phyloP scores from a whole-genome alignment of 768 basidiomycete species.

The Boletus sensibilis region DNA sequence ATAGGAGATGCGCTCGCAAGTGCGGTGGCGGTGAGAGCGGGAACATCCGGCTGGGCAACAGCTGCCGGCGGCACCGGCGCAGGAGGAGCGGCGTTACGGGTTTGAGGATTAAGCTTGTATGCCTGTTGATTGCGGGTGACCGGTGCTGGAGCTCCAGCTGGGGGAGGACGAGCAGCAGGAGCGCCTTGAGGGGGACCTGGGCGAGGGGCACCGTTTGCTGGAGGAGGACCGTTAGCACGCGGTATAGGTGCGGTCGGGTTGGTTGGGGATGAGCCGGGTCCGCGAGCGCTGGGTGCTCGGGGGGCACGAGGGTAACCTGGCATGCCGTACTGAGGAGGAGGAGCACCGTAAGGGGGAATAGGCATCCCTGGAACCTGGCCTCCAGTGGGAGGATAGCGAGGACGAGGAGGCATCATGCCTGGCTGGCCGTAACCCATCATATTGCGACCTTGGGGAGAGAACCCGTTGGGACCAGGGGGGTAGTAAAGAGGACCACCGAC shows the following conservation, averaged over 20 bases:
- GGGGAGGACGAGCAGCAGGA: slow-evolving; percentile 44
- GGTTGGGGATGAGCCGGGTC: slow-evolving; percentile 69
- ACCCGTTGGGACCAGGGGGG: slow-evolving; percentile 74
- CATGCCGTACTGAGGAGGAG: slow-evolving; percentile 75
- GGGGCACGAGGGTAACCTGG: slow-evolving; percentile 61
- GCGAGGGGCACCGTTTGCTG: slow-evolving; percentile 55
- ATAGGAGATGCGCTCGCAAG: slow-evolving; percentile 59
- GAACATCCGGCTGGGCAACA: slow-evolving; percentile 47
- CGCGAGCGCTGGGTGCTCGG: slow-evolving; percentile 63
- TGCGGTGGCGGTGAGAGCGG: slow-evolving; percentile 60
- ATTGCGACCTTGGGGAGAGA: slow-evolving; percentile 65
- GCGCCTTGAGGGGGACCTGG: slow-evolving; percentile 39
- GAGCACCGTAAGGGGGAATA: slow-evolving; percentile 70
- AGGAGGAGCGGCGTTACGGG: slow-evolving; percentile 36
- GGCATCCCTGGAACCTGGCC: slow-evolving; percentile 76
- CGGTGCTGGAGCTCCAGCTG: slow-evolving; percentile 47
- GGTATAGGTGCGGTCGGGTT: slow-evolving; percentile 61
- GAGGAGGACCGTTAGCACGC: slow-evolving; percentile 61
- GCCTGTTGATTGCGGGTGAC: slow-evolving; percentile 35
- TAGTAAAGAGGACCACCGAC: slow-evolving; percentile 58
- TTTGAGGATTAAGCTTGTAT: slow-evolving; percentile 37
- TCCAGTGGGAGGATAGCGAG: slow-evolving; percentile 73
- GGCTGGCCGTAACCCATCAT: slow-evolving; percentile 83
- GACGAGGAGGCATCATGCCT: slow-evolving; percentile 84
- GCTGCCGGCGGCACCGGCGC: slow-evolving; percentile 35